These are phyloP conservation scores for Plenodomus tracheiphilus DNA, from an alignment of 2,329 filamentous ascomycete species.

Conservation along the genomic window DNA sequence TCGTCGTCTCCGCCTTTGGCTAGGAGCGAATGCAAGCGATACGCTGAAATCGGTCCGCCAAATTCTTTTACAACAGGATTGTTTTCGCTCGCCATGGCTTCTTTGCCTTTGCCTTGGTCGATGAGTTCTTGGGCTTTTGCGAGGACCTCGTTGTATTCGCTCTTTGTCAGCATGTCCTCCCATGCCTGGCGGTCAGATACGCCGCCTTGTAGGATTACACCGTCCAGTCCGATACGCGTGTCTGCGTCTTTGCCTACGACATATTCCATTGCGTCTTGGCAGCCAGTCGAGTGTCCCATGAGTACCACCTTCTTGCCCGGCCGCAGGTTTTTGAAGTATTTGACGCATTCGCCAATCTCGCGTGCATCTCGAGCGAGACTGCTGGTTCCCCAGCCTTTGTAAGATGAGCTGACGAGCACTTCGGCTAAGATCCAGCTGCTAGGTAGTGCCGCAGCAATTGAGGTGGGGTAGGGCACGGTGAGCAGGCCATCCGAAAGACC, in stretches of 20 bases:
- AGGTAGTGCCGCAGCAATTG: constrained; percentile 53
- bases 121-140: constrained; percentile 59
- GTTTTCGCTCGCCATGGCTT: constrained; percentile 55
- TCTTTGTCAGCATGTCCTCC: constrained; percentile 42
- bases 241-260: constrained; percentile 41
- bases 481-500: constrained; percentile 72
- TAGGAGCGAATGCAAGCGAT: constrained; percentile 61
- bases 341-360: constrained; percentile 57
- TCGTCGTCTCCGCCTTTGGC: constrained; percentile 74
- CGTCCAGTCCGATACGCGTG: constrained; percentile 63
- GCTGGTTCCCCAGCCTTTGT: constrained; percentile 58
- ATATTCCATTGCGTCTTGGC: constrained; percentile 69
- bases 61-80: constrained; percentile 30
- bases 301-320: constrained; percentile 61
- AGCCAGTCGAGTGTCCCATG: constrained; percentile 72
- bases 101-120: constrained; percentile 56
- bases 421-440: constrained; percentile 58
- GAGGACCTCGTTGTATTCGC: constrained; percentile 7
- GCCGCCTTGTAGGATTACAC: constrained; percentile 77
- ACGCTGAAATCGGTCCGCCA: constrained; percentile 57
- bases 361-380: constrained; percentile 58
- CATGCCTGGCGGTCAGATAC: constrained; percentile 74
- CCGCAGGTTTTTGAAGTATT: constrained; percentile 51
- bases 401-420: constrained; percentile 56
- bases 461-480: constrained; percentile 61